These are phyloP conservation scores for Selaginella tamariscina DNA, from an alignment of 75 land plant genomes.

Conservation along the genomic window DNA sequence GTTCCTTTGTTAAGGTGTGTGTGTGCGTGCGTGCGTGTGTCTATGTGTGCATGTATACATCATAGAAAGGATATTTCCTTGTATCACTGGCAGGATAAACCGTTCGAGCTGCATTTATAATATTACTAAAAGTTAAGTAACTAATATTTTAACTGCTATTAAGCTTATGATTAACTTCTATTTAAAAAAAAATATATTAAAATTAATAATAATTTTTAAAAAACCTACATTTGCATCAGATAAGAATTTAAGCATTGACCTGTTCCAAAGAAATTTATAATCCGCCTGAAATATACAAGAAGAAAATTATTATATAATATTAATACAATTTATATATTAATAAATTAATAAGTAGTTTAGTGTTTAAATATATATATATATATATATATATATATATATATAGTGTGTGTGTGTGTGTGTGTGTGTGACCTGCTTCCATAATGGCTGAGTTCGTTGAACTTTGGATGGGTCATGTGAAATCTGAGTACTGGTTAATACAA, in stretches of 20 bases:
- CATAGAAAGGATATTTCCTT: slow-evolving; percentile 86
- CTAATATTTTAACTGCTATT: too few species aligned
- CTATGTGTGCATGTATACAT: background rate
- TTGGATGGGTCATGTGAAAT: background rate
- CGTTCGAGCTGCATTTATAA: slow-evolving; percentile 55
- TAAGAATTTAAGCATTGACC: background rate
- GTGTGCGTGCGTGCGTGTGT: too few species aligned
- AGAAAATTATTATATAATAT: too few species aligned
- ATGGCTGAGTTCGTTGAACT: slow-evolving; percentile 23
- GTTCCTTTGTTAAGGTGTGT: slow-evolving; percentile 29
- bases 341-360: too few species aligned
- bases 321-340: too few species aligned
- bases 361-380: background rate
- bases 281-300: slow-evolving; percentile 1
- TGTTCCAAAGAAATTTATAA: slow-evolving; percentile 4
- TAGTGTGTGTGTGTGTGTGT: too few species aligned
- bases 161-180: too few species aligned
- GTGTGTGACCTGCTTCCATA: slow-evolving; percentile 80
- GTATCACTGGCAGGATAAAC: slow-evolving; percentile 69
- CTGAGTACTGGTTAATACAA: background rate
- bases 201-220: too few species aligned
- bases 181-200: too few species aligned
- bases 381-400: background rate
- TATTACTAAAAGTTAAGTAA: background rate
- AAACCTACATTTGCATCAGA: background rate